Base-by-base conservation (phyloP, 1,139 yeast species). In the Yamadazyma conglobata region DNA sequence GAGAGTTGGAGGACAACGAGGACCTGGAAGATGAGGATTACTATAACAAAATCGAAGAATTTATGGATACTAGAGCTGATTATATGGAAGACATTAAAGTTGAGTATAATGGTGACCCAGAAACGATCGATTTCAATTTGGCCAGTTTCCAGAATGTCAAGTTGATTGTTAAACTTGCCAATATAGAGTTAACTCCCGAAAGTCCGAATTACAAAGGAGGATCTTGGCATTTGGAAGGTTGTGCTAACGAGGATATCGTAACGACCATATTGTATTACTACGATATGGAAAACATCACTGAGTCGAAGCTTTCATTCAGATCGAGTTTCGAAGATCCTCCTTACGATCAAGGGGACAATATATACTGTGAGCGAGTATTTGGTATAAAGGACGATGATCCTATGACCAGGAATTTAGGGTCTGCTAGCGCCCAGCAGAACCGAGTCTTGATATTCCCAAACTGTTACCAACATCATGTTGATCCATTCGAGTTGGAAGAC, bases 211-310 rank as follows among this genome's bases (percentile, higher is more conserved):
- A 67, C 32, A 31, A 43, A 2, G 73, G 73, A 4, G 73, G 73
- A 0, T 39, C 64, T 4, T 67, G 73, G 73, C 73, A 67, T 33
- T 57, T 66, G 0, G 73, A 67, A 40, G 73, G 73, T 1, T 54
- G 63, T 3, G 50, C 55, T 24, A 60, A 59, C 36, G 73, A 67
- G 43, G 64, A 62, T 38, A 67, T 67, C 27, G 58, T 67, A 2
- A 70, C 70, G 3, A 64, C 72, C 1, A 50, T 58, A 2, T 43
- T 67, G 24, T 67, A 65, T 46, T 67, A 67, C 42, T 68, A 66
- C 37, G 72, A 68, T 37, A 37, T 47, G 10, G 67, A 60, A 12
- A 67, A 67, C 40, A 64, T 67, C 30, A 46, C 59, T 3, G 61
- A 59, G 19, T 60, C 69, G 4, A 46, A 35, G 12, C 47, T 67